phyloP scores from a whole-genome alignment of 495 filamentous ascomycete genomes.

The Chaetomium tenue region DNA sequence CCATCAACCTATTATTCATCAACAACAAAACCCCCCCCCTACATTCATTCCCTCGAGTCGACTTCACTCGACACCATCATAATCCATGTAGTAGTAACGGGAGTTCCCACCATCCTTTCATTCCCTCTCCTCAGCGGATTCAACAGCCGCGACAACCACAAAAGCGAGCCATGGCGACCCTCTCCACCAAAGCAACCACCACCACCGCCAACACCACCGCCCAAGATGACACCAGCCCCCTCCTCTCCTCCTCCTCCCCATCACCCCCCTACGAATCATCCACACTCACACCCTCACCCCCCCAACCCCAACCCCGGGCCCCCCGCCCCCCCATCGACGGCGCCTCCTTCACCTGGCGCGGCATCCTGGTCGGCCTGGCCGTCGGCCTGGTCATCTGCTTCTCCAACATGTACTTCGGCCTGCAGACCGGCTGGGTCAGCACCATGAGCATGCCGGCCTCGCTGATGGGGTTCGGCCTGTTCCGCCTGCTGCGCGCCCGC shows the following conservation, averaged over 20 bases:
- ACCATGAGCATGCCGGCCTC: constrained; percentile 82
- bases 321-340: constrained; percentile 9
- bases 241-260: neutral
- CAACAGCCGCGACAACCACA: neutral
- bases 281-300: neutral
- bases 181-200: neutral
- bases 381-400: constrained; percentile 91
- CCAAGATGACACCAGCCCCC: neutral
- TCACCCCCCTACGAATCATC: neutral
- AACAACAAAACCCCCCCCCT: neutral
- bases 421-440: constrained; percentile 89
- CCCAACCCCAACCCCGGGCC: neutral
- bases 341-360: constrained; percentile 70
- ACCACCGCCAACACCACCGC: neutral
- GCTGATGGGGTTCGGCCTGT: constrained; percentile 94
- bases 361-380: constrained; percentile 71
- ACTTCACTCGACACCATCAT: neutral
- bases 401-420: constrained; percentile 95
- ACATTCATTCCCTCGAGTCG: neutral
- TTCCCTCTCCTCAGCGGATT: neutral
- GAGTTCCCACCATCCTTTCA: neutral
- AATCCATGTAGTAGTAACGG: neutral
- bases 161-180: neutral
- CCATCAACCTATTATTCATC: neutral
- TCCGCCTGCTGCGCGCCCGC: constrained; percentile 67